These are phyloP conservation scores for Papilionanthe hybrid DNA, from an alignment of 116 monocot species.

Conservation along the genomic window DNA sequence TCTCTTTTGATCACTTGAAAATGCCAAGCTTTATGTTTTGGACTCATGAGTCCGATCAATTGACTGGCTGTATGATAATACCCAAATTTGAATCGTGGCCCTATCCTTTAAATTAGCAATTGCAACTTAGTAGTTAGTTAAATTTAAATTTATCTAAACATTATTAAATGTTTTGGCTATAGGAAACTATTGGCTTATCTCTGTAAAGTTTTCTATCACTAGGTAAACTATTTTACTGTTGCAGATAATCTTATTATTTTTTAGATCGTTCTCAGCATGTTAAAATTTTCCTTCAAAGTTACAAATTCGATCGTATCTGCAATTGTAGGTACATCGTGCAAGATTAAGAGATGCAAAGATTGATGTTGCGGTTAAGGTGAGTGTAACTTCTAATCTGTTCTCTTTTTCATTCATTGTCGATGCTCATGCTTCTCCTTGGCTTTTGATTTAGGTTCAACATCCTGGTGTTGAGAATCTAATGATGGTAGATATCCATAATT, in stretches of 20 bases:
- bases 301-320: neutral
- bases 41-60: too few species aligned
- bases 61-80: too few species aligned
- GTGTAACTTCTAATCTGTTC: conserved; percentile 7
- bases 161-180: too few species aligned
- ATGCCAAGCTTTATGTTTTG: too few species aligned
- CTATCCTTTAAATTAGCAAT: too few species aligned
- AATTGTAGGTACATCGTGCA: conserved; percentile 79
- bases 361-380: conserved; percentile 94
- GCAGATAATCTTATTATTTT: neutral
- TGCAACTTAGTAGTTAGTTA: too few species aligned
- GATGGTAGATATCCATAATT: conserved; percentile 89
- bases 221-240: neutral
- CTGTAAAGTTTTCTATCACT: too few species aligned
- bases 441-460: conserved; percentile 79
- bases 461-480: conserved; percentile 81
- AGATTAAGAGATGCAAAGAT: conserved; percentile 55
- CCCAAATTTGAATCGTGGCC: too few species aligned
- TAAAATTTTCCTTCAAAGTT: neutral
- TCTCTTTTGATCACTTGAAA: too few species aligned
- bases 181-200: too few species aligned
- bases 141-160: too few species aligned
- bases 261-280: neutral
- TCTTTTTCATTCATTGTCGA: conserved; percentile 9
- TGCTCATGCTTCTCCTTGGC: conserved; percentile 2